These are phyloP conservation scores for Phytophthora pluvialis DNA, from an alignment of 352 stramenopile species.

Conservation along the genomic window DNA sequence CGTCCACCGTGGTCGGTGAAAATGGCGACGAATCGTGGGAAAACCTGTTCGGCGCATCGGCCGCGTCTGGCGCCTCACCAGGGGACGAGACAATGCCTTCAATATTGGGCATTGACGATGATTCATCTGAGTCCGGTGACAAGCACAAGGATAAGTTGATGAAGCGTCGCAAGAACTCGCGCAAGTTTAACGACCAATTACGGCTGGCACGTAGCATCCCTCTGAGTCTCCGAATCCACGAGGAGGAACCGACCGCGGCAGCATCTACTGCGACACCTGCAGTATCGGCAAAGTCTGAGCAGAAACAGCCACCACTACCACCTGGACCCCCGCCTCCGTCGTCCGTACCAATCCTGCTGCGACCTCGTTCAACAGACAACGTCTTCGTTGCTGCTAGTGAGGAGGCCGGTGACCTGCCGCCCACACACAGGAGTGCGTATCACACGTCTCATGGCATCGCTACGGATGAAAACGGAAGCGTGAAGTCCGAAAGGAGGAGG, in stretches of 20 bases:
- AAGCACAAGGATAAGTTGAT: constrained; percentile 56
- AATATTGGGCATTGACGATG: constrained; percentile 40
- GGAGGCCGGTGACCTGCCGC: constrained; percentile 27
- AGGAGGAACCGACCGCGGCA: constrained; percentile 34
- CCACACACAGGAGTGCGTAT: constrained; percentile 22
- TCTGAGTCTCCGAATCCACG: constrained; percentile 61
- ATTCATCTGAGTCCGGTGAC: constrained; percentile 34
- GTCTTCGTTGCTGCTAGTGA: constrained; percentile 36
- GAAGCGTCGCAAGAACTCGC: constrained; percentile 62
- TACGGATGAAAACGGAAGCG: constrained; percentile 33
- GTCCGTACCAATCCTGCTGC: constrained; percentile 34
- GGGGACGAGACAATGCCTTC: constrained; percentile 33
- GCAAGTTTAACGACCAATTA: constrained; percentile 76
- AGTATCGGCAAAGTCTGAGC: constrained; percentile 20
- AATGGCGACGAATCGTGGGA: constrained; percentile 69
- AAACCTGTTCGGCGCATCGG: constrained; percentile 62
- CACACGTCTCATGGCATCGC: constrained; percentile 14
- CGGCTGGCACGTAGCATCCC: constrained; percentile 59
- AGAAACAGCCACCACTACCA: constrained; percentile 35
- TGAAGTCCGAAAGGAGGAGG: constrained; percentile 27
- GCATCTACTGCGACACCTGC: constrained; percentile 12
- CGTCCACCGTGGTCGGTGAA: constrained; percentile 46
- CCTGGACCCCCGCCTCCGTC: constrained; percentile 27
- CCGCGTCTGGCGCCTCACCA: constrained; percentile 7
- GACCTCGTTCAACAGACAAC: constrained; percentile 44